Evolutionary conservation across 2,329 filamentous ascomycete species (phyloP).

Genomic region (Ophiostoma himal-ulmi): DNA sequence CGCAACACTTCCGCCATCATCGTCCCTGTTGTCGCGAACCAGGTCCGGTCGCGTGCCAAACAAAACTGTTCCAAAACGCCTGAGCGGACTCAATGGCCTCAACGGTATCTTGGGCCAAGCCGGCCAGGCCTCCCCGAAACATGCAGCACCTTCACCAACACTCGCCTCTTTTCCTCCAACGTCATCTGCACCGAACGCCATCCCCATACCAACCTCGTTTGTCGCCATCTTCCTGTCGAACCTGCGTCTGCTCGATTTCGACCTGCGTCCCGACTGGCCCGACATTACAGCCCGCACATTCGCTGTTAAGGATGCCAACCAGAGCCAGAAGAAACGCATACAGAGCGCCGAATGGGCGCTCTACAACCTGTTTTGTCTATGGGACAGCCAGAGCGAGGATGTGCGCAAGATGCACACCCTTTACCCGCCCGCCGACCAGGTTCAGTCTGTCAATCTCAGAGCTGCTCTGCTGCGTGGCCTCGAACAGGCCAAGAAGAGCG

Average conservation of each 20-base stretch:
- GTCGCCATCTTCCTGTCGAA: constrained; percentile 72
- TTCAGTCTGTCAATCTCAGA: constrained; percentile 86
- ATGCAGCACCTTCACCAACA: neutral
- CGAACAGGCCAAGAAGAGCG: constrained; percentile 82
- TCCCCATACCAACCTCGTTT: constrained; percentile 41
- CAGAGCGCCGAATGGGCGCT: constrained; percentile 83
- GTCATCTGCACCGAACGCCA: neutral
- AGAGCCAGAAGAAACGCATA: constrained; percentile 76
- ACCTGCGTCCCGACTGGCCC: constrained; percentile 73
- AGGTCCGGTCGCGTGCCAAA: constrained; percentile 28
- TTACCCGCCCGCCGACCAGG: constrained; percentile 82
- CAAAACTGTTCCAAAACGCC: constrained; percentile 16
- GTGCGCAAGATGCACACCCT: constrained; percentile 76
- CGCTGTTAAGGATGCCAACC: constrained; percentile 56
- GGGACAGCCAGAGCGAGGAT: constrained; percentile 57
- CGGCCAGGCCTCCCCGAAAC: neutral
- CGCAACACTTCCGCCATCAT: constrained; percentile 22
- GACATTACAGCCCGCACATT: constrained; percentile 65
- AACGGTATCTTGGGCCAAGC: neutral
- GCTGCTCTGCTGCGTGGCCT: constrained; percentile 75
- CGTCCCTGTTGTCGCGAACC: constrained; percentile 27
- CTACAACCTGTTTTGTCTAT: constrained; percentile 79
- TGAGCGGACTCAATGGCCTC: neutral
- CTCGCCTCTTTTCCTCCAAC: neutral
- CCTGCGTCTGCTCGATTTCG: constrained; percentile 73